phyloP scores from a whole-genome alignment of 495 filamentous ascomycete genomes.

The Baudoinia panamericana region DNA sequence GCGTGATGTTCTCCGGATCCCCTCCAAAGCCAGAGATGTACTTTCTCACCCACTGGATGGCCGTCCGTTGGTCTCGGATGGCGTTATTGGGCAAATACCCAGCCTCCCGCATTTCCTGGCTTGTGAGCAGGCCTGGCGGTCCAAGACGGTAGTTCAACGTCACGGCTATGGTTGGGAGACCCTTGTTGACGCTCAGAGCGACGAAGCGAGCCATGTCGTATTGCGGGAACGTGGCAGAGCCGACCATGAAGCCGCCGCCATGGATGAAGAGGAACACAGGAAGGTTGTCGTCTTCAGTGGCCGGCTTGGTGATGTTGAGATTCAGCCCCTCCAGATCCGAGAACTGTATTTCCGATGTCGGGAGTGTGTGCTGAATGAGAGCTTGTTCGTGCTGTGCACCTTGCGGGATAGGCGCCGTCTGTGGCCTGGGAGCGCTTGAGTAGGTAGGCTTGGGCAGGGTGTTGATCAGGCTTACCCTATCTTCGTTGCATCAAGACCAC shows the following conservation, averaged over 20 bases:
- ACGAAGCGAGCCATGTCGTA: constrained; percentile 28
- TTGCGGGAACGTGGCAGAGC: constrained; percentile 33
- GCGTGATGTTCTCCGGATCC: constrained; percentile 25
- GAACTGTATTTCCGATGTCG: background rate
- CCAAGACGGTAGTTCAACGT: constrained; percentile 21
- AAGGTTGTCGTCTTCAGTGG: constrained; percentile 17
- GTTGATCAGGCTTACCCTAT: constrained; percentile 13
- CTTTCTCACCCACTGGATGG: constrained; percentile 24
- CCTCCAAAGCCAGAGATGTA: constrained; percentile 26
- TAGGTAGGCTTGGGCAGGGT: background rate
- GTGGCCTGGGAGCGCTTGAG: constrained; percentile 1
- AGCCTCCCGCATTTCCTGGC: constrained; percentile 18
- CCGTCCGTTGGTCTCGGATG: constrained; percentile 25
- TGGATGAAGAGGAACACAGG: constrained; percentile 26
- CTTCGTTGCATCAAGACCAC: constrained; percentile 17
- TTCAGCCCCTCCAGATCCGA: constrained; percentile 22
- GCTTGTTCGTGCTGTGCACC: constrained; percentile 9
- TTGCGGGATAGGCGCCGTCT: constrained; percentile 1
- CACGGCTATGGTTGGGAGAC: constrained; percentile 7
- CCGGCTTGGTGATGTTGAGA: constrained; percentile 22
- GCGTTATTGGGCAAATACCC: constrained; percentile 23
- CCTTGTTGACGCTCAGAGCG: constrained; percentile 6
- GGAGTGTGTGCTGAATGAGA: constrained; percentile 21
- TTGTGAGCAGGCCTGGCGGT: constrained; percentile 19
- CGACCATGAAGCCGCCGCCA: constrained; percentile 27